These are phyloP conservation scores for Agrocybe chaxingu DNA, from an alignment of 768 basidiomycete genomes.

Conservation along the genomic window DNA sequence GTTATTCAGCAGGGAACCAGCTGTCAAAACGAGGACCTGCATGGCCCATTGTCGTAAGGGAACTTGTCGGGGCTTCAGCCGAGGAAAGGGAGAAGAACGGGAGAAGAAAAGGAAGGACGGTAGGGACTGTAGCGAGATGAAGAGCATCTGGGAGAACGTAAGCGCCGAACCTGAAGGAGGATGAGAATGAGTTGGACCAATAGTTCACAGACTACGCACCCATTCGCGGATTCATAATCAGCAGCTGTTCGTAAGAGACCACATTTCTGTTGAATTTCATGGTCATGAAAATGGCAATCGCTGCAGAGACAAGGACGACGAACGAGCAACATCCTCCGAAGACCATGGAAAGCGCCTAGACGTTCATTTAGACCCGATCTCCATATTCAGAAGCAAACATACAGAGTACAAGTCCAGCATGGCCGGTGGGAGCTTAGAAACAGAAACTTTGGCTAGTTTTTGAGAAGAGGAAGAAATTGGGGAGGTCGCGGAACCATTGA, in stretches of 20 bases:
- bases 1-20: conserved; percentile 74
- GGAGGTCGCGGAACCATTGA: too few species aligned
- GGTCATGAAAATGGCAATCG: neutral
- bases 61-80: conserved; percentile 63
- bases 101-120: conserved; percentile 56
- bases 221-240: conserved; percentile 64
- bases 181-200: conserved; percentile 3
- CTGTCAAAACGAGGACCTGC: conserved; percentile 67
- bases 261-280: conserved; percentile 52
- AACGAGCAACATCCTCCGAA: conserved; percentile 85
- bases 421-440: conserved; percentile 25
- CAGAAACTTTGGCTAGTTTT: neutral
- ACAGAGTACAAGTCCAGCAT: conserved; percentile 36
- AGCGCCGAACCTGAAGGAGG: conserved; percentile 62
- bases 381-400: conserved; percentile 1
- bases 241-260: conserved; percentile 71
- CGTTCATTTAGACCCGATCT: conserved; percentile 5
- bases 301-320: conserved; percentile 21
- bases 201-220: conserved; percentile 39
- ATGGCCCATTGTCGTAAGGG: conserved; percentile 65
- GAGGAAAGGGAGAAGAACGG: conserved; percentile 35
- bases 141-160: conserved; percentile 82
- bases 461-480: neutral
- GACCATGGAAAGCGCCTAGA: conserved; percentile 53
- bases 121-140: conserved; percentile 66